These are phyloP conservation scores for Phascolomyces articulosus DNA, from an alignment of 371 early-diverging fungal species.

Conservation along the genomic window DNA sequence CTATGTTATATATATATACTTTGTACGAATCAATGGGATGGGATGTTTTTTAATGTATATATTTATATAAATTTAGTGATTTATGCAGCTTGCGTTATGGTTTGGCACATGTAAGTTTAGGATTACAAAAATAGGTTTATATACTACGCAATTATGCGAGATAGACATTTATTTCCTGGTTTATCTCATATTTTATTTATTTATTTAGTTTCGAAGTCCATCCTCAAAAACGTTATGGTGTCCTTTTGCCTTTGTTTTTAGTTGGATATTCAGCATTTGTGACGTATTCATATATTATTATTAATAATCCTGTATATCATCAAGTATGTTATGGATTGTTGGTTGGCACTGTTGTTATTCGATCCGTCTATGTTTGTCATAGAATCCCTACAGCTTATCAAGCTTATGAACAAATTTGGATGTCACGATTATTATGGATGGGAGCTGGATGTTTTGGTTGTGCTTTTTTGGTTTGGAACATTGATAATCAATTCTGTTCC, in stretches of 20 bases:
- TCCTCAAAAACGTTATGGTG: conserved; percentile 36
- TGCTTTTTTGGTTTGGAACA: conserved; percentile 78
- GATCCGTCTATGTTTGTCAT: conserved; percentile 41
- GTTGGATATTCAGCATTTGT: conserved; percentile 57
- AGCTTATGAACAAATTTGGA: conserved; percentile 31
- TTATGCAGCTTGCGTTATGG: conserved; percentile 51
- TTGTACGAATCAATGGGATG: too few species aligned
- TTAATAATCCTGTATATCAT: conserved; percentile 76
- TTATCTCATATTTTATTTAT: conserved; percentile 16
- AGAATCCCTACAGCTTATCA: conserved; percentile 33
- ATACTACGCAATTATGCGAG: too few species aligned
- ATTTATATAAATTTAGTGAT: conserved; percentile 39
- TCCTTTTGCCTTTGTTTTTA: conserved; percentile 42
- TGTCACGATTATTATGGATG: conserved; percentile 35
- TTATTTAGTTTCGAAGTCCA: conserved; percentile 47
- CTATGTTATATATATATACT: not conserved
- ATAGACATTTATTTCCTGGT: too few species aligned
- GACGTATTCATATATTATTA: conserved; percentile 67
- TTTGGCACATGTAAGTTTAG: conserved; percentile 51
- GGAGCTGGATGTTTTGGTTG: conserved; percentile 51
- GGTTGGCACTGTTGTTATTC: conserved; percentile 49
- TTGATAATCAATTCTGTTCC: conserved; percentile 76
- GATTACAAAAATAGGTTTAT: too few species aligned
- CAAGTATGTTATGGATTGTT: conserved; percentile 70
- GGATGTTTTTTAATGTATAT: not conserved